Percentiles rank a stretch among this genome's conserved stretches.
phyloP scores from a whole-genome alignment of 495 filamentous ascomycete species.

The Penicillium argentinense region DNA sequence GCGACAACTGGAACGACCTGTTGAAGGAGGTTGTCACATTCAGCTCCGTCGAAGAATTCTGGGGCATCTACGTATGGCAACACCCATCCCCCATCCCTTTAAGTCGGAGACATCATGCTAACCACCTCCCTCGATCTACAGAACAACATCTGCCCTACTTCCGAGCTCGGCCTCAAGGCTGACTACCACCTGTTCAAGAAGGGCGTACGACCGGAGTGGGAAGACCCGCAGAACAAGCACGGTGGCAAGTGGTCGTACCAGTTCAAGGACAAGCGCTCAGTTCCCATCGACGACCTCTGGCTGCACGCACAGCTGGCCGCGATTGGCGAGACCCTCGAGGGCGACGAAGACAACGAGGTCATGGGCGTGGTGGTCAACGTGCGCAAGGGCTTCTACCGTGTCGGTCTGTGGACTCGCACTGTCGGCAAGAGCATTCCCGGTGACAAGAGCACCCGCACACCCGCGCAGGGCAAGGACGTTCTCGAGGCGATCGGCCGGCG shows the following conservation, averaged over 20 bases:
- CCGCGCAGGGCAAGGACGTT: constrained; percentile 79
- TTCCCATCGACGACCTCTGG: constrained; percentile 95
- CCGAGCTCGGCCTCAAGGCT: constrained; percentile 92
- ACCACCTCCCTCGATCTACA: constrained; percentile 33
- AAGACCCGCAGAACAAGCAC: constrained; percentile 97
- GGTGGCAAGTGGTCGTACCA: constrained; percentile 98
- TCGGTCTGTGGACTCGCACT: constrained; percentile 90
- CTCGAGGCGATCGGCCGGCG: constrained; percentile 78
- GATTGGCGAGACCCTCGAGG: constrained; percentile 97
- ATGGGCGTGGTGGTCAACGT: constrained; percentile 99
- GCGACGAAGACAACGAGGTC: constrained; percentile 85
- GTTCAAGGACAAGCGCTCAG: constrained; percentile 89
- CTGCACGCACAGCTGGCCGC: constrained; percentile 94
- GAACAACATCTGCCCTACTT: constrained; percentile 98
- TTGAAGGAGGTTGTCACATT: constrained; percentile 98
- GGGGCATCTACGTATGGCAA: constrained; percentile 91
- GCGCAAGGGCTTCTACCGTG: constrained; percentile 94
- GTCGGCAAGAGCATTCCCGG: constrained; percentile 78
- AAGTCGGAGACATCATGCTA: too few relatives aligned
- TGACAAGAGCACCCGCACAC: constrained; percentile 68
- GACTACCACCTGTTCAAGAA: constrained; percentile 99
- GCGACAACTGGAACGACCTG: constrained; percentile 97
- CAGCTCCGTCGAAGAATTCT: constrained; percentile 98
- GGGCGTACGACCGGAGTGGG: constrained; percentile 96
- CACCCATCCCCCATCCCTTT: background rate